phyloP scores from a whole-genome alignment of 192 early-diverging fungal species.

The Martensiomyces pterosporus region DNA sequence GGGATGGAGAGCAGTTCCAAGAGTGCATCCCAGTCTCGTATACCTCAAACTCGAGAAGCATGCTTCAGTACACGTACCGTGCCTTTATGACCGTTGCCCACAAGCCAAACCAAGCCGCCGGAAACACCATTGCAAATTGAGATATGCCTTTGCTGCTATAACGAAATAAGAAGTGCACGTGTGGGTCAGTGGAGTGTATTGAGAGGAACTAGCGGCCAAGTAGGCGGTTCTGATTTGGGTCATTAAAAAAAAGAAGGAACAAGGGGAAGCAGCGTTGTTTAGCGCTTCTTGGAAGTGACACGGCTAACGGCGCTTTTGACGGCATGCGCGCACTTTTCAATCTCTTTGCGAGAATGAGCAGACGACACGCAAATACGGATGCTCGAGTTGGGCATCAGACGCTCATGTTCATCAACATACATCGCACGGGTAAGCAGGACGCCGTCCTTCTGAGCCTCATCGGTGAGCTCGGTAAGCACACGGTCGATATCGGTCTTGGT shows the following conservation, averaged over 20 bases:
- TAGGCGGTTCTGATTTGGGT: not conserved
- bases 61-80: conserved; percentile 84
- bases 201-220: not conserved
- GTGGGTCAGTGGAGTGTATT: not conserved
- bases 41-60: conserved; percentile 67
- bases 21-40: conserved; percentile 63
- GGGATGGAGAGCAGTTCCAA: conserved; percentile 60
- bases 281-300: conserved; percentile 46
- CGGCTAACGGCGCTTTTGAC: conserved; percentile 67
- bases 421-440: conserved; percentile 83
- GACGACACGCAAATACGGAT: conserved; percentile 78
- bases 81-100: conserved; percentile 36
- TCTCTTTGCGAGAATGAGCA: conserved; percentile 75
- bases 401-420: conserved; percentile 83
- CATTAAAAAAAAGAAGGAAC: not conserved
- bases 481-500: conserved; percentile 46
- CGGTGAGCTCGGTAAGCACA: conserved; percentile 77
- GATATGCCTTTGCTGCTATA: no score
- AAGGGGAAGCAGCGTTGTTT: not conserved
- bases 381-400: conserved; percentile 65
- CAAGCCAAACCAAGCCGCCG: conserved; percentile 24
- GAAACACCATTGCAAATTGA: no score
- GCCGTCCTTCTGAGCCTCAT: conserved; percentile 74
- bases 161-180: no score
- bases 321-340: conserved; percentile 74